Evolutionary conservation across 192 early-diverging fungal genomes (phyloP).

Genomic region (Geosiphon pyriformis): DNA sequence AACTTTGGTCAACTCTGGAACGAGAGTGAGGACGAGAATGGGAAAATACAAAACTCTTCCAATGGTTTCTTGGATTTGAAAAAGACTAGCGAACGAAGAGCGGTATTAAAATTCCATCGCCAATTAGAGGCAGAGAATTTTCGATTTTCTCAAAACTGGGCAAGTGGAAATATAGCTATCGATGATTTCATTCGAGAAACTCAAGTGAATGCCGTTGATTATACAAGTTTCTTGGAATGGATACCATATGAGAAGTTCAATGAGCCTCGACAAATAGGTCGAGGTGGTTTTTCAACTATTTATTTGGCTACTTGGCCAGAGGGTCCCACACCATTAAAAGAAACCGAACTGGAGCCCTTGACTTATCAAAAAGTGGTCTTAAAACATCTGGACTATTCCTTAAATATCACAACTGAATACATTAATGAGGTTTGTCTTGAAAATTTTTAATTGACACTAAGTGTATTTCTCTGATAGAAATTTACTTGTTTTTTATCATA

Average conservation of each 20-base stretch:
- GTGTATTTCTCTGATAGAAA: no score
- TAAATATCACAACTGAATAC: neutral
- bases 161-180: constrained; percentile 16
- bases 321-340: neutral
- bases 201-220: constrained; percentile 12
- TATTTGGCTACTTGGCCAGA: constrained; percentile 8
- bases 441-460: neutral
- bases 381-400: neutral
- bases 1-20: neutral
- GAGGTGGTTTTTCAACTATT: constrained; percentile 13
- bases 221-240: constrained; percentile 14
- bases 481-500: neutral
- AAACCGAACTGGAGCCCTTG: neutral
- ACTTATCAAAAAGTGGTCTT: neutral
- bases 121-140: neutral
- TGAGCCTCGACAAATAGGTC: neutral
- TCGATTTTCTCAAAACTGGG: constrained; percentile 1
- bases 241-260: constrained; percentile 16
- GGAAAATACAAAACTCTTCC: neutral
- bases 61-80: neutral
- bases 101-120: neutral
- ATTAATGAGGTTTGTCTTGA: neutral
- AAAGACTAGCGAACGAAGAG: neutral
- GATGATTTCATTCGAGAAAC: constrained; percentile 18
- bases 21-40: neutral